phyloP scores from a whole-genome alignment of 164 flowering plant genomes.

The Hamamelis virginiana region DNA sequence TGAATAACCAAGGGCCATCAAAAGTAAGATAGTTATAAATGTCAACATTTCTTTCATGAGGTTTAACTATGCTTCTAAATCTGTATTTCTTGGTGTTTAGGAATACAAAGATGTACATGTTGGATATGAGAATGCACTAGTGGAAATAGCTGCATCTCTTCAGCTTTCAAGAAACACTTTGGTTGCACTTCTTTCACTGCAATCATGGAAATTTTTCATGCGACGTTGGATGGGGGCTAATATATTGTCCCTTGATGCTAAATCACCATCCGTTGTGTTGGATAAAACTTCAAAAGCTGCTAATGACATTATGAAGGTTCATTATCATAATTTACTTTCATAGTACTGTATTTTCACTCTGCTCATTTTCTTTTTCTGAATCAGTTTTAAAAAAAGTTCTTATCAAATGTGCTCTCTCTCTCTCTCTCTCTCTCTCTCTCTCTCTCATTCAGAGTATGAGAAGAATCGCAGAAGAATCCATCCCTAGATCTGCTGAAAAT shows the following conservation, averaged over 20 bases:
- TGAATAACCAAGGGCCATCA: slow-evolving; percentile 29
- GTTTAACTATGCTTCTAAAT: slow-evolving; percentile 6
- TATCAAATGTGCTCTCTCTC: neutral
- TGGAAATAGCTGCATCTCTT: slow-evolving; percentile 72
- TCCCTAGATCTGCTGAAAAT: slow-evolving; percentile 89
- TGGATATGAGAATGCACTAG: slow-evolving; percentile 53
- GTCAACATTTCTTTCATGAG: neutral
- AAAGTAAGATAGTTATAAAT: slow-evolving; percentile 37
- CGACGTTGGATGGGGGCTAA: slow-evolving; percentile 66
- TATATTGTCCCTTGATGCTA: slow-evolving; percentile 37
- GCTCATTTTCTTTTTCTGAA: neutral
- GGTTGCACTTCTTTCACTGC: slow-evolving; percentile 71
- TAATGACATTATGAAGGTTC: slow-evolving; percentile 75
- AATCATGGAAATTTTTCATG: slow-evolving; percentile 94
- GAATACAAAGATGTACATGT: slow-evolving; percentile 39
- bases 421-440: slow-evolving; percentile 4
- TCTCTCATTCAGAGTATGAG: slow-evolving; percentile 49
- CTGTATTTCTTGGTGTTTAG: slow-evolving; percentile 27
- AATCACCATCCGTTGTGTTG: slow-evolving; percentile 23
- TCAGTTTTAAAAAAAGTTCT: neutral
- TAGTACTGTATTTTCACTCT: neutral
- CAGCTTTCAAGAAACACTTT: slow-evolving; percentile 79
- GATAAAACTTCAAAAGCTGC: slow-evolving; percentile 74
- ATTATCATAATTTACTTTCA: neutral
- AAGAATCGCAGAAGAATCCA: slow-evolving; percentile 62